Conservation (phyloP, 805 yeast genomes). For the Saccharomyces kudriavzevii region DNA sequence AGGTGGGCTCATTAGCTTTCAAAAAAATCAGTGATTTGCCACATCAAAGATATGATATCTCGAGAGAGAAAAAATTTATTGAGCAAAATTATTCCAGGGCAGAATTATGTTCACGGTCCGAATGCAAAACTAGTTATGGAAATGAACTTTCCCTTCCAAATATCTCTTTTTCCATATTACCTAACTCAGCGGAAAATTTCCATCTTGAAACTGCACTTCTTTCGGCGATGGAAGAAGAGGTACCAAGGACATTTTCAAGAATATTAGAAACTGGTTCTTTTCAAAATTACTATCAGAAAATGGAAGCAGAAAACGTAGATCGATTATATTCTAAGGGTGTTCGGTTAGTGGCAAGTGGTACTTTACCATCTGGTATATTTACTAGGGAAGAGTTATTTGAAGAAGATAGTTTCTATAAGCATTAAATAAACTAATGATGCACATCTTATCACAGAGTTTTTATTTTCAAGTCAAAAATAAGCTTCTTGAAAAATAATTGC, state of each 20-base stretch:
- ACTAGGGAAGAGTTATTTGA: conserved; percentile 15
- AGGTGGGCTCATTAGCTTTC: conserved; percentile 18
- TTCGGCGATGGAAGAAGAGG: conserved; percentile 1
- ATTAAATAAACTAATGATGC: conserved; percentile 4
- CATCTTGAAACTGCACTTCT: not conserved
- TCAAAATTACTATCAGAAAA: not conserved
- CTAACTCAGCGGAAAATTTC: conserved; percentile 1
- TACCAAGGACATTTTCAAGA: conserved; percentile 2
- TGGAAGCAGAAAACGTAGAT: not conserved
- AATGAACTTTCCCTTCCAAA: conserved; percentile 1
- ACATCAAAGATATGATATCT: not conserved
- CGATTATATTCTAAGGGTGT: not conserved
- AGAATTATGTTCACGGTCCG: not conserved
- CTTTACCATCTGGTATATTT: conserved; percentile 12
- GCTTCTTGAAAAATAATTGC: conserved; percentile 32
- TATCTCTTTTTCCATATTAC: conserved; percentile 2
- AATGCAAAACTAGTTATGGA: not conserved
- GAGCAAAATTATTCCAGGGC: not conserved
- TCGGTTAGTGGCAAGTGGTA: not conserved
- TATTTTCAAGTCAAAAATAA: not conserved
- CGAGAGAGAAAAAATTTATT: not conserved
- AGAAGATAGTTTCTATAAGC: conserved; percentile 19
- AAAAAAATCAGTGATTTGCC: not conserved
- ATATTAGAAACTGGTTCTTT: not conserved
- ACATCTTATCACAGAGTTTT: no score